Conservation (phyloP, 192 early-diverging fungal species). For the Fimicolochytrium jonesii region DNA sequence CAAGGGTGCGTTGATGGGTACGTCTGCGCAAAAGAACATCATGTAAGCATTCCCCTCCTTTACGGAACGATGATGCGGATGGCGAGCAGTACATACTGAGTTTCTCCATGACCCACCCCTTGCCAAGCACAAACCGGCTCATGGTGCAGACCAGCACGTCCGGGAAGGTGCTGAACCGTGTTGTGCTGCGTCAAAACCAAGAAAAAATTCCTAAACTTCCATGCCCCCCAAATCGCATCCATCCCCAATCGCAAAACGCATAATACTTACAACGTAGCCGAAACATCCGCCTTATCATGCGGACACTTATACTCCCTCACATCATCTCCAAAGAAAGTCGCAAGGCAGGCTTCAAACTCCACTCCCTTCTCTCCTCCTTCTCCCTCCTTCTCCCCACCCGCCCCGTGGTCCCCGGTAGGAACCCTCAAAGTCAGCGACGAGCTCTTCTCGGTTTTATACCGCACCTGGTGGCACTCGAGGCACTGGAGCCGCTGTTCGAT, state of each 20-base stretch:
- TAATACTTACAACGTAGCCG: slow-evolving; percentile 32
- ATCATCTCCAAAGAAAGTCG: slow-evolving; percentile 60
- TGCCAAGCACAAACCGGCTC: slow-evolving; percentile 45
- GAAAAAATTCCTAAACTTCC: too few relatives aligned
- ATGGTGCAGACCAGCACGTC: slow-evolving; percentile 69
- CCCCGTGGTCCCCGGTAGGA: slow-evolving; percentile 66
- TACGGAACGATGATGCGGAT: neutral
- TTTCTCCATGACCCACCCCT: slow-evolving; percentile 48
- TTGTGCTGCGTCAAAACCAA: slow-evolving; percentile 33
- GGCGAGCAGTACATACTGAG: slow-evolving; percentile 26
- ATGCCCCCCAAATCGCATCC: too few relatives aligned
- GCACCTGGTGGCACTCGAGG: slow-evolving; percentile 73
- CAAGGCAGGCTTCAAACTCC: slow-evolving; percentile 66
- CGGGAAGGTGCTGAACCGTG: slow-evolving; percentile 63
- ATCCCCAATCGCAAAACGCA: too few relatives aligned
- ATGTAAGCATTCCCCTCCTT: too few relatives aligned
- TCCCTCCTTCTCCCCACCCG: slow-evolving; percentile 37
- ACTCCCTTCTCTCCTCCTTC: slow-evolving; percentile 37
- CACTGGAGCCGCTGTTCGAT: slow-evolving; percentile 87
- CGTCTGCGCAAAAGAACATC: slow-evolving; percentile 21
- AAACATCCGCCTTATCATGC: slow-evolving; percentile 33
- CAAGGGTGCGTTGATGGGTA: slow-evolving; percentile 35
- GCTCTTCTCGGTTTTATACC: slow-evolving; percentile 55
- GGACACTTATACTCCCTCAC: slow-evolving; percentile 76
- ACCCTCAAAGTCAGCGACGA: slow-evolving; percentile 59